Evolutionary conservation across 352 stramenopile genomes (phyloP).

Genomic region (Phytophthora brassicae): DNA sequence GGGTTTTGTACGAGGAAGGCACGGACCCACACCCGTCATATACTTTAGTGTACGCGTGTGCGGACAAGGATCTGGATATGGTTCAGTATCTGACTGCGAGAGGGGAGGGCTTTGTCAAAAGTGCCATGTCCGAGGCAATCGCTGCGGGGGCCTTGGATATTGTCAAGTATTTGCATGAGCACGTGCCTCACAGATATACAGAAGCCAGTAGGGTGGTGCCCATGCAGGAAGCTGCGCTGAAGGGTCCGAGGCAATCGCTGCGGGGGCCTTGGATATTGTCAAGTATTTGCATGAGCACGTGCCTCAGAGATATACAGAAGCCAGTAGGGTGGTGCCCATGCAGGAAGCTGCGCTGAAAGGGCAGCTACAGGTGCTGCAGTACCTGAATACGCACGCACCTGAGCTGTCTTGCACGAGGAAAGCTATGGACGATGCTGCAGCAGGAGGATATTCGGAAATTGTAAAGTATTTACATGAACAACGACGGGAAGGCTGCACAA

Average conservation of each 20-base stretch:
- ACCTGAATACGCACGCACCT: slow-evolving; percentile 28
- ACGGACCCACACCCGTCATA: slow-evolving; percentile 39
- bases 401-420: slow-evolving; percentile 30
- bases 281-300: slow-evolving; percentile 49
- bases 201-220: slow-evolving; percentile 47
- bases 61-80: slow-evolving; percentile 48
- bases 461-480: slow-evolving; percentile 34
- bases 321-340: slow-evolving; percentile 49
- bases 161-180: slow-evolving; percentile 50
- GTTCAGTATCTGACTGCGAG: slow-evolving; percentile 46
- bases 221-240: slow-evolving; percentile 35
- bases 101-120: slow-evolving; percentile 58
- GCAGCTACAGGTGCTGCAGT: slow-evolving; percentile 37
- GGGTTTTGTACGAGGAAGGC: slow-evolving; percentile 55
- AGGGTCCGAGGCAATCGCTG: too few species aligned
- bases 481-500: slow-evolving; percentile 34
- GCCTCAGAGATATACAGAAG: slow-evolving; percentile 39
- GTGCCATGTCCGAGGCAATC: slow-evolving; percentile 52
- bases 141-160: slow-evolving; percentile 44
- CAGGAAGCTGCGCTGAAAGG: slow-evolving; percentile 36
- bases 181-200: slow-evolving; percentile 43
- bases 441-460: slow-evolving; percentile 25
- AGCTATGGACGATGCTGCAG: slow-evolving; percentile 37
- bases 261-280: slow-evolving; percentile 49
- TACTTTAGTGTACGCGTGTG: slow-evolving; percentile 45